Percentiles rank a stretch among this genome's conserved stretches.
Evolutionary conservation across 1,284 basidiomycete genomes (phyloP).

Genomic region (Pascua sp.): DNA sequence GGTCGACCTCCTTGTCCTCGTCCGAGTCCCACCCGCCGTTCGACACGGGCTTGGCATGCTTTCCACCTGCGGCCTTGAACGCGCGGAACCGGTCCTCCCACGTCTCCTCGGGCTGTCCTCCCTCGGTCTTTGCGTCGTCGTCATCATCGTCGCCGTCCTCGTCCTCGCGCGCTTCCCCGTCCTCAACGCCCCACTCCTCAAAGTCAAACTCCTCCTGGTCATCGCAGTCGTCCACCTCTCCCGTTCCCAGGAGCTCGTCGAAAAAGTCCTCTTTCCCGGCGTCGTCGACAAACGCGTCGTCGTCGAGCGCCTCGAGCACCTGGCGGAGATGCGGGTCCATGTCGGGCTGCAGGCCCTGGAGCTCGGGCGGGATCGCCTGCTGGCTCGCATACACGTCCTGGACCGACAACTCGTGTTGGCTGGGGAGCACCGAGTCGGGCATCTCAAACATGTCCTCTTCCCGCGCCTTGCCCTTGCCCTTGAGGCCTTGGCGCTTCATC

Average conservation of each 20-base stretch:
- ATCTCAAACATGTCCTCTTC: conserved; percentile 51
- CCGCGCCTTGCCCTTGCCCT: conserved; percentile 35
- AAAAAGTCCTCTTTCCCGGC: conserved; percentile 59
- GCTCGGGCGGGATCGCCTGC: conserved; percentile 67
- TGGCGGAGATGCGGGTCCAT: conserved; percentile 96
- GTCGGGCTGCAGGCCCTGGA: conserved; percentile 87
- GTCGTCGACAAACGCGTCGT: conserved; percentile 81
- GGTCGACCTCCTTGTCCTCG: conserved; percentile 32
- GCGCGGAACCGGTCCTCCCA: conserved; percentile 75
- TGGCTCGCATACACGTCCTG: conserved; percentile 63
- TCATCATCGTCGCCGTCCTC: conserved; percentile 41
- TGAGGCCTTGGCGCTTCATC: conserved; percentile 31
- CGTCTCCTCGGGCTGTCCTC: conserved; percentile 37
- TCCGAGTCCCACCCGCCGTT: conserved; percentile 19
- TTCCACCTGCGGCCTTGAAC: conserved; percentile 58
- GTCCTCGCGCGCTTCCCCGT: conserved; percentile 11
- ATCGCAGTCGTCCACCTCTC: conserved; percentile 57
- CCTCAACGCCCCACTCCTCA: conserved; percentile 57
- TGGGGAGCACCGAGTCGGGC: conserved; percentile 70
- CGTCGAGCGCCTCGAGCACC: conserved; percentile 88
- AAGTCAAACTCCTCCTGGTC: conserved; percentile 62
- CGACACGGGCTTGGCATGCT: conserved; percentile 36
- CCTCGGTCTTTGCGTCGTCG: conserved; percentile 42
- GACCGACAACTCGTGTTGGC: conserved; percentile 66
- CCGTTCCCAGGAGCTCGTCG: conserved; percentile 49